These are phyloP conservation scores for Fulvia fulva DNA, from an alignment of 2,329 filamentous ascomycete genomes.

Conservation along the genomic window DNA sequence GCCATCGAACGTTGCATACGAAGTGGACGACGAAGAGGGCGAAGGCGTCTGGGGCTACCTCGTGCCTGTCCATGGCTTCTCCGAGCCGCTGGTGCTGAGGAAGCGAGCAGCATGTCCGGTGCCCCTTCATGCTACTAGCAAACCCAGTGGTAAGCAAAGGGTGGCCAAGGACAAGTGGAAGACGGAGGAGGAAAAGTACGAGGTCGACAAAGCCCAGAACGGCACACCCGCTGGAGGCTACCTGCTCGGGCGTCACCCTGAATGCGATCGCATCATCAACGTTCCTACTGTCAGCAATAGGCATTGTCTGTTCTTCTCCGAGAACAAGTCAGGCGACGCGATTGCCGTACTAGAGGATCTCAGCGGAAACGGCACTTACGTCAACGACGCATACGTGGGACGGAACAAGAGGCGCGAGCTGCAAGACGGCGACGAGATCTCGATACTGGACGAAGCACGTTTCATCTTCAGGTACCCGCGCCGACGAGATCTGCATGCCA, in stretches of 20 bases:
- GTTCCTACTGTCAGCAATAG: constrained; percentile 83
- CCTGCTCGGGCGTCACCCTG: constrained; percentile 84
- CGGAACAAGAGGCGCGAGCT: constrained; percentile 88
- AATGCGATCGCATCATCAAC: constrained; percentile 71
- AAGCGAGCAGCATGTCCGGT: constrained; percentile 68
- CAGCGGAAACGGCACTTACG: constrained; percentile 93
- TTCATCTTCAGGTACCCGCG: constrained; percentile 91
- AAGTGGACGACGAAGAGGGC: constrained; percentile 76
- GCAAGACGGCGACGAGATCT: constrained; percentile 85
- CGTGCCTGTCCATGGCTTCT: constrained; percentile 63
- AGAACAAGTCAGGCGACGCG: constrained; percentile 55
- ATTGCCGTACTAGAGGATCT: constrained; percentile 83
- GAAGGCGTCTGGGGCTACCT: constrained; percentile 97
- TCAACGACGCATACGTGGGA: constrained; percentile 87
- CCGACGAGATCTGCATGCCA: constrained; percentile 58
- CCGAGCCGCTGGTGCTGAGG: constrained; percentile 66
- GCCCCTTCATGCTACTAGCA: constrained; percentile 40
- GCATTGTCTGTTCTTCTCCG: constrained; percentile 66
- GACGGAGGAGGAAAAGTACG: constrained; percentile 59
- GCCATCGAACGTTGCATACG: constrained; percentile 67
- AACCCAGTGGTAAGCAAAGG: constrained; percentile 41
- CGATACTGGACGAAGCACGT: constrained; percentile 75
- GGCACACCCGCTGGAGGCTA: constrained; percentile 74
- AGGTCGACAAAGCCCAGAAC: constrained; percentile 47
- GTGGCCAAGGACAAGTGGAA: constrained; percentile 52